phyloP scores from a whole-genome alignment of 345 rosid species.

The Aegle marmelos region DNA sequence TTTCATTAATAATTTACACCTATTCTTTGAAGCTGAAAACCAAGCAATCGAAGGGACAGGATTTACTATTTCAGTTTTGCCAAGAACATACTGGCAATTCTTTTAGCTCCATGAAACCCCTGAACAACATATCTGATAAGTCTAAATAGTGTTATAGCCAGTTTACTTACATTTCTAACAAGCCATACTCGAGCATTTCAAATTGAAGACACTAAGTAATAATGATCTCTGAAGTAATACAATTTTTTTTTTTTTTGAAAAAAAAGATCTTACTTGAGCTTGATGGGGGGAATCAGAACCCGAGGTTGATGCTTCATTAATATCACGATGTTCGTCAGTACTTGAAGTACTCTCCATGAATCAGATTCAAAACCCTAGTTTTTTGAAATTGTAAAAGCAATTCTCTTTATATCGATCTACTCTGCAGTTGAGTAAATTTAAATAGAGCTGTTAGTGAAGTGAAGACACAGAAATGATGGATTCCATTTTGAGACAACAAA shows the following conservation, averaged over 20 bases:
- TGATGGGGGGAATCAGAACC: background rate
- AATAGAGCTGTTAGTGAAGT: background rate
- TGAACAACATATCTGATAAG: background rate
- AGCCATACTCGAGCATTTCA: background rate
- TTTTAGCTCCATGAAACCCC: background rate
- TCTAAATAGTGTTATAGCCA: background rate
- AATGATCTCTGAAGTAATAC: background rate
- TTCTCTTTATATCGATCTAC: background rate
- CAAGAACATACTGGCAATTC: background rate
- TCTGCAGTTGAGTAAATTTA: background rate
- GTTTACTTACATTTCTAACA: no score
- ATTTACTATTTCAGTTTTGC: background rate
- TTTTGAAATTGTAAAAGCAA: background rate
- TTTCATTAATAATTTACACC: background rate
- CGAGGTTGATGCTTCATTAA: constrained; percentile 4
- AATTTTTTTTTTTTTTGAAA: background rate
- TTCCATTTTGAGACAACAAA: background rate
- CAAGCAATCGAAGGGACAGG: background rate
- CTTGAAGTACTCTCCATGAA: constrained; percentile 1
- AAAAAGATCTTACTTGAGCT: background rate
- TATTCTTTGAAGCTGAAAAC: background rate
- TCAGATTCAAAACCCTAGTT: background rate
- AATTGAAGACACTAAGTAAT: background rate
- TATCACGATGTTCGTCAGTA: background rate
- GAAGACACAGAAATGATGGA: background rate